A percentile compares a stretch with the other conserved stretches of the same genome.
Conservation (phyloP, 2,329 filamentous ascomycete species). For the Exserohilum rostratum region DNA sequence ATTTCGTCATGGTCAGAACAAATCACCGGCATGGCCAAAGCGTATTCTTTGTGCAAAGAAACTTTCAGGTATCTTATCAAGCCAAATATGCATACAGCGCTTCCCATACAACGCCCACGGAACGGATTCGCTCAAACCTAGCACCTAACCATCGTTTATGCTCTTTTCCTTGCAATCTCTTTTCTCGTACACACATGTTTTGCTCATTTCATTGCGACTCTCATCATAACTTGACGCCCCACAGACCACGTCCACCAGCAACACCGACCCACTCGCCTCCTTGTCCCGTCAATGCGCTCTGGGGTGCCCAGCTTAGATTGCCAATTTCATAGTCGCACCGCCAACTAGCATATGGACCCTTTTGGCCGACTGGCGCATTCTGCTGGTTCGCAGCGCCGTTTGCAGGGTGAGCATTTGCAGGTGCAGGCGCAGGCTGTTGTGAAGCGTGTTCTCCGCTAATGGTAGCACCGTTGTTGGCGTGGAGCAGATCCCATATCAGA, state of each 20-base stretch:
- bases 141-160: background rate
- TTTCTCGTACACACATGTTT: background rate
- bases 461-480: slow-evolving; percentile 61
- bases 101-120: background rate
- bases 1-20: background rate
- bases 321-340: slow-evolving; percentile 85
- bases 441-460: slow-evolving; percentile 52
- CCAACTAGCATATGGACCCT: slow-evolving; percentile 78
- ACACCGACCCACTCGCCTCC: slow-evolving; percentile 85
- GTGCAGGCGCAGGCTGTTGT: slow-evolving; percentile 32
- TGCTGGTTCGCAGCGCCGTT: slow-evolving; percentile 36
- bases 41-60: background rate
- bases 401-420: slow-evolving; percentile 30
- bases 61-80: slow-evolving; percentile 4
- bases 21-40: background rate
- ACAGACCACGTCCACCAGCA: slow-evolving; percentile 78
- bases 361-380: slow-evolving; percentile 54
- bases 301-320: slow-evolving; percentile 84
- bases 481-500: slow-evolving; percentile 91
- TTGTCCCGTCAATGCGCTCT: slow-evolving; percentile 68
- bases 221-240: slow-evolving; percentile 68
- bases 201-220: background rate
- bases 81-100: background rate
- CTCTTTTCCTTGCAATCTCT: background rate
- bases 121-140: background rate